Evolutionary conservation across 2,329 filamentous ascomycete species (phyloP).

Genomic region (Venturia pyrina): DNA sequence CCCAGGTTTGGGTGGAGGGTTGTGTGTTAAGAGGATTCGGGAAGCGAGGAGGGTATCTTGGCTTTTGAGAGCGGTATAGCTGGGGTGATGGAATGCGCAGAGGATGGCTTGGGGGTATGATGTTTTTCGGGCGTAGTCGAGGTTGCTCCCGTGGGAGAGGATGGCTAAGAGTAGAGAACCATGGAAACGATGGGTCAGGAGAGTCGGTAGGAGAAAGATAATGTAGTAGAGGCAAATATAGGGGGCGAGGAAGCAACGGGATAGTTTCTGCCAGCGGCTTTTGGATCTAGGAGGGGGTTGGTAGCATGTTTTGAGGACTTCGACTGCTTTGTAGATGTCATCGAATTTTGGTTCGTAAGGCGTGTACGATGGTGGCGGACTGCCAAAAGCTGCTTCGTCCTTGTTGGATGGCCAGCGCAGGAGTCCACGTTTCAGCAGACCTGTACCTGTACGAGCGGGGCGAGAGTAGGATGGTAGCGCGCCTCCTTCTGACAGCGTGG

Average conservation of each 20-base stretch:
- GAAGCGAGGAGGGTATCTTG: constrained; percentile 8
- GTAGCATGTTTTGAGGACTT: background rate
- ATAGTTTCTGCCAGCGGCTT: background rate
- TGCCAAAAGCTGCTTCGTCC: background rate
- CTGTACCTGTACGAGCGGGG: background rate
- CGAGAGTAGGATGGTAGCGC: background rate
- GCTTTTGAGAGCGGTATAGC: background rate
- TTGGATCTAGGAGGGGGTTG: background rate
- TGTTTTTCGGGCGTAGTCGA: background rate
- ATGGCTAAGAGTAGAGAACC: constrained; percentile 3
- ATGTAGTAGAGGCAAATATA: background rate
- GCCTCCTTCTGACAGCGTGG: background rate
- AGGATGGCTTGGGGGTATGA: background rate
- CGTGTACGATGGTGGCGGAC: constrained; percentile 1
- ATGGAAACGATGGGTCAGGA: constrained; percentile 3
- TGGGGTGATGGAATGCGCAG: background rate
- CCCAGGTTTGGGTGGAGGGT: background rate
- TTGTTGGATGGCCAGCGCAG: constrained; percentile 2
- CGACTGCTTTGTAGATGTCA: background rate
- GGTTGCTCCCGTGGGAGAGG: background rate
- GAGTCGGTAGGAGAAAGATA: background rate
- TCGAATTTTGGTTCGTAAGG: constrained; percentile 4
- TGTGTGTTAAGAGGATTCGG: background rate
- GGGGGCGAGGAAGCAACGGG: background rate
- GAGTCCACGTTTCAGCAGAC: background rate